These are phyloP conservation scores for Penicillium sp. DNA, from an alignment of 2,329 filamentous ascomycete species.

Conservation along the genomic window DNA sequence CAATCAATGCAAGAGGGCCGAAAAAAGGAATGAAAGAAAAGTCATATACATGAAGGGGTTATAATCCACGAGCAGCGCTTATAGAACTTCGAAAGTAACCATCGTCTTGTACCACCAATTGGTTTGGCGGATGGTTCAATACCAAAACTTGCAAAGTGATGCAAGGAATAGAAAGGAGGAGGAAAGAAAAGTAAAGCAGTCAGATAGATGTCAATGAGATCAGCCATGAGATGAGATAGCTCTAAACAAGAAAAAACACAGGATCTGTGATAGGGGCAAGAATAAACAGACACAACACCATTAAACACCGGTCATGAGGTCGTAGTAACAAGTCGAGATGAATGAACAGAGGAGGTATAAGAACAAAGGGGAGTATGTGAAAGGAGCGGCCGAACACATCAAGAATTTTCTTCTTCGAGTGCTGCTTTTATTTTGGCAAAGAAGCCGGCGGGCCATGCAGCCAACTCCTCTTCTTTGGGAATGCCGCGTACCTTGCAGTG, in stretches of 20 bases:
- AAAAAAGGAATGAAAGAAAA: conserved; percentile 17
- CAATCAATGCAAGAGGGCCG: conserved; percentile 17
- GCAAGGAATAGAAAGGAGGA: conserved; percentile 9
- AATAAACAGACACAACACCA: conserved; percentile 19
- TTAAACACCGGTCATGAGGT: conserved; percentile 39
- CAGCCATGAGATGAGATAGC: conserved; percentile 18
- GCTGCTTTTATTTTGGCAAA: conserved; percentile 56
- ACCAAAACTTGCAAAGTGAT: neutral
- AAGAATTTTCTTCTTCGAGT: conserved; percentile 50
- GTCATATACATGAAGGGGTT: conserved; percentile 27
- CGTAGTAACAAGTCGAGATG: conserved; percentile 31
- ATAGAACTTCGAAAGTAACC: conserved; percentile 16
- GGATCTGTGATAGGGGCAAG: neutral
- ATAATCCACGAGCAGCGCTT: conserved; percentile 29
- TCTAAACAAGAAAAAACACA: conserved; percentile 7
- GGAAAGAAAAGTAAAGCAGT: conserved; percentile 19
- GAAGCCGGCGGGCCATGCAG: conserved; percentile 55
- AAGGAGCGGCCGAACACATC: conserved; percentile 31
- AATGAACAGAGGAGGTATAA: conserved; percentile 16
- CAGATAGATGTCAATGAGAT: conserved; percentile 25
- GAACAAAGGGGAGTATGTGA: conserved; percentile 35
- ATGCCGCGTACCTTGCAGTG: conserved; percentile 63
- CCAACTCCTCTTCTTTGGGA: conserved; percentile 63
- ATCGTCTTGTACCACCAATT: conserved; percentile 6
- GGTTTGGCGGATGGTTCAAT: conserved; percentile 11